Base-by-base conservation (phyloP, 495 filamentous ascomycete species). In the Aspergillus bridgeri region DNA sequence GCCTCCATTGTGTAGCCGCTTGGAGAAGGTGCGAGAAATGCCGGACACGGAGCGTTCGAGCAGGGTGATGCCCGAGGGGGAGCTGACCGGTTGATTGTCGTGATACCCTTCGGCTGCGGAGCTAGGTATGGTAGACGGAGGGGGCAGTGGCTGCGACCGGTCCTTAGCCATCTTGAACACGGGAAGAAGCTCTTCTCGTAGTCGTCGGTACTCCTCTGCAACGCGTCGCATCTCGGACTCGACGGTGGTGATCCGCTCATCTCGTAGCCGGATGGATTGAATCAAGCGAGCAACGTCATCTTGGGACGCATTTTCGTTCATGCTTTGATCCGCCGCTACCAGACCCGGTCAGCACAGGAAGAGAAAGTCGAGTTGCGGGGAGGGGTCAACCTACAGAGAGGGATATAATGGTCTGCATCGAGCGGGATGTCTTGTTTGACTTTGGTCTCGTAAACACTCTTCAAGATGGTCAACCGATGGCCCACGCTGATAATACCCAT, bases 381-480 rank as follows among this genome's bases (percentile, higher is more conserved):
- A 21, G 48, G n/a, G n/a, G n/a, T n/a, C 43, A 53, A 80, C 90
- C 60, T 86, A 97, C 92, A 92, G 25, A 92, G 81, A 42, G 94
- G 95, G 50, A 97, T 86, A 72, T 96, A 98, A 66, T 98, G 89
- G 61, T 96, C 94, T 22, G 87, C 82, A 60, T 98, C 94, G 58
- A 96, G 86, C 3, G 90, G 88, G 56, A 98, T 83, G 63, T 91
- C 89, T 67, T 97, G 91, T 59, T 89, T 89, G 64, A 92, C 84
- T 76, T 98, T 98, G 61, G 91, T 84, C 66, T 97, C 92, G 71
- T 96, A 98, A 38, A 98, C 90, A 60, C 83, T 89, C 75, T 96
- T 97, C 49, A 98, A 79, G 44, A 98, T 94, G 2, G 92, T 96
- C 58, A 98, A 79, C 24, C 94, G 87, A 73, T 98, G 94, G 4